Evolutionary conservation across 75 land plant genomes (phyloP).

Genomic region (Pseudotsuga menziesii): DNA sequence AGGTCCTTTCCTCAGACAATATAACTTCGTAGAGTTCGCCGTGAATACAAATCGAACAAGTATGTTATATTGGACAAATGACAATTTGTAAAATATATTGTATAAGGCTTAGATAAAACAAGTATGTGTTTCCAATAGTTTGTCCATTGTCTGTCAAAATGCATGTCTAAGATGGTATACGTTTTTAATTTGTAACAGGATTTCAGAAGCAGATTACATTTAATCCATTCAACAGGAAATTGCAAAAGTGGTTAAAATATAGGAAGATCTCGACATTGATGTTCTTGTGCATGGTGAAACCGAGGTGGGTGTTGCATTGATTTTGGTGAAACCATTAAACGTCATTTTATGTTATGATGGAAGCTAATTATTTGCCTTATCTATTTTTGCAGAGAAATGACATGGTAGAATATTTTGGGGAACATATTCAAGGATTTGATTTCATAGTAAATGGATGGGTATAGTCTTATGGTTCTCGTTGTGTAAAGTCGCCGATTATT

Average conservation of each 20-base stretch:
- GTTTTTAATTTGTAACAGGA: constrained; percentile 14
- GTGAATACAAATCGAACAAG: constrained; percentile 85
- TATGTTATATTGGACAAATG: constrained; percentile 13
- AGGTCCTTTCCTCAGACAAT: constrained; percentile 78
- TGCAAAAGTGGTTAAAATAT: constrained; percentile 61
- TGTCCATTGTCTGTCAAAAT: not conserved
- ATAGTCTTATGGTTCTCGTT: constrained; percentile 91
- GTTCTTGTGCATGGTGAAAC: constrained; percentile 93
- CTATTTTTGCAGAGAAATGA: constrained; percentile 56
- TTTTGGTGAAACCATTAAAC: not conserved
- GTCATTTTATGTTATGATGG: not conserved
- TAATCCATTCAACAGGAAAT: constrained; percentile 73
- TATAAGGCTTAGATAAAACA: not conserved
- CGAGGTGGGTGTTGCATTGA: constrained; percentile 20
- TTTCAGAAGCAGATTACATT: constrained; percentile 72
- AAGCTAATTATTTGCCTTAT: not conserved
- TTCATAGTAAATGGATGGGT: constrained; percentile 92
- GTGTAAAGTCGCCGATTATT: constrained; percentile 90
- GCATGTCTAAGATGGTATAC: not conserved
- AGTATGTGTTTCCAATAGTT: not conserved
- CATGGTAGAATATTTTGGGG: constrained; percentile 86
- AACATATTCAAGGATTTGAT: constrained; percentile 79
- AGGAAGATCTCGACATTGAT: constrained; percentile 93
- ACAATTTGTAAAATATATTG: not conserved
- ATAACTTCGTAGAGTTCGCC: constrained; percentile 71